Base-by-base conservation (phyloP, 1,284 basidiomycete species). In the Tranzscheliella williamsii region DNA sequence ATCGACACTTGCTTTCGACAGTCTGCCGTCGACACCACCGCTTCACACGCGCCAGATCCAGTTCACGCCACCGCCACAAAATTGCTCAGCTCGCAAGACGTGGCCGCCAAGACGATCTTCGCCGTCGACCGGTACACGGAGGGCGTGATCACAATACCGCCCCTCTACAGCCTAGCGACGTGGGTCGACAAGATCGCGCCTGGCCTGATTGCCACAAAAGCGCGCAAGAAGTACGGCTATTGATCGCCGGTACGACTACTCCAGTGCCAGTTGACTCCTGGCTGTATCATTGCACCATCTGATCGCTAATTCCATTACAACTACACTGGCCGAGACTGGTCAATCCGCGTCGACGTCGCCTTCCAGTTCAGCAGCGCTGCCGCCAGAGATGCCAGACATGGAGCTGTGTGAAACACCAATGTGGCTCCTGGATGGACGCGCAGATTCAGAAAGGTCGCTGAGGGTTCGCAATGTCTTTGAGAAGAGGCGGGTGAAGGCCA, bases 1-100 rank as follows among this genome's bases (percentile, higher is more conserved):
- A 76, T 77, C 41, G 35, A 51, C 17, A 72, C 67, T 17, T 69
- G 58, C 22, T 77, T 77, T 47, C 44, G 71, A 12, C 51, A 53
- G 22, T 64, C 62, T 17, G 71, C 71, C 3, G 67, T 73, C n/a
- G 71, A 73, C 38, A 38, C 62, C 15, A 38, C 48, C 17, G 24
- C 36, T 4, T 41, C 18, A 34, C 37, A 38, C n/a, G 29, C 27
- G 21, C 41, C 47, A 6, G 41, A 57, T 53, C 61, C 65, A 3
- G 17, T 51, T 9, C 66, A 71, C 38, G 32, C 58, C 5, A 51
- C 50, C 4, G 58, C 64, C 49, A 55, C 48, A 16, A 67, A 70
- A 24, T 65, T 62, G 43, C 55, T 73, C 18, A 58, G 50, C 0
- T 30, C 67, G 0, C 33, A 43, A 27, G 29, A 46, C n/a, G 67